Conservation (phyloP, 2,329 filamentous ascomycete genomes). For the Paraphoma chrysanthemicola region DNA sequence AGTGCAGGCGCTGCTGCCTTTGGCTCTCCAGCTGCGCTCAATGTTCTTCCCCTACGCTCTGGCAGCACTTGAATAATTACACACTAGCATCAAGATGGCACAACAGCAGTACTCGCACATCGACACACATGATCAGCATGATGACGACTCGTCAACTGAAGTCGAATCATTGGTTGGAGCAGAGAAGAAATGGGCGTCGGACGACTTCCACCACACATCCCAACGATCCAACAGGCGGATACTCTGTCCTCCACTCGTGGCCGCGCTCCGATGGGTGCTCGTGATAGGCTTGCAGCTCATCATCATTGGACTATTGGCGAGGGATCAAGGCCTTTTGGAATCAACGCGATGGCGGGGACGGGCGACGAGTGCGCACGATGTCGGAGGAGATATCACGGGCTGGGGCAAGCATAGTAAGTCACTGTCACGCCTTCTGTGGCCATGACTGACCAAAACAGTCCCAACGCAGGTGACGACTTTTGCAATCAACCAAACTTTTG, state of each 20-base stretch:
- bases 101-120: slow-evolving; percentile 41
- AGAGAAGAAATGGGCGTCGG: slow-evolving; percentile 34
- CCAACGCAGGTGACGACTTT: slow-evolving; percentile 43
- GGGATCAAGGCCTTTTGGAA: slow-evolving; percentile 38
- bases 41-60: slow-evolving; percentile 9
- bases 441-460: slow-evolving; percentile 21
- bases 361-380: slow-evolving; percentile 34
- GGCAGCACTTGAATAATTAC: neutral
- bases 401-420: slow-evolving; percentile 41
- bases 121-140: slow-evolving; percentile 27
- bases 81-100: slow-evolving; percentile 28
- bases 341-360: slow-evolving; percentile 23
- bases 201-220: slow-evolving; percentile 24
- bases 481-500: slow-evolving; percentile 43
- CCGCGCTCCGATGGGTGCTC: slow-evolving; percentile 35
- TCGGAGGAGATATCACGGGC: slow-evolving; percentile 43
- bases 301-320: slow-evolving; percentile 38
- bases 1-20: slow-evolving; percentile 18
- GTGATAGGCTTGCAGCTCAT: slow-evolving; percentile 39
- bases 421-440: neutral
- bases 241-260: slow-evolving; percentile 14
- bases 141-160: slow-evolving; percentile 43
- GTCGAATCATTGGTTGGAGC: slow-evolving; percentile 40
- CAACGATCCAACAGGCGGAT: slow-evolving; percentile 25
- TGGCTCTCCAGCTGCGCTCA: slow-evolving; percentile 39